phyloP scores from a whole-genome alignment of 768 basidiomycete species.

The Artomyces pyxidatus region DNA sequence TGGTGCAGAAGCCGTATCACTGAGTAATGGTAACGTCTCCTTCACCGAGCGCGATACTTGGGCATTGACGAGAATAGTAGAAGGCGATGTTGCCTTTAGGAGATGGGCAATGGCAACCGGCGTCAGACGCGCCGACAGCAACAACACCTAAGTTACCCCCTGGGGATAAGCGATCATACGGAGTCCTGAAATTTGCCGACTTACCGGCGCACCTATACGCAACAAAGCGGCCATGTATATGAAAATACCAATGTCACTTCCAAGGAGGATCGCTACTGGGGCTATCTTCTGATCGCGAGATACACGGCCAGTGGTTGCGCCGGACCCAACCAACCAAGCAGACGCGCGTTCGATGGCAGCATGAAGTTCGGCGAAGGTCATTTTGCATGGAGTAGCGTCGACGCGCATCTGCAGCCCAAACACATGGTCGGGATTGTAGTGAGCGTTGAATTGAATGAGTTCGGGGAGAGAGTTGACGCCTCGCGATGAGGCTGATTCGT shows the following conservation, averaged over 20 bases:
- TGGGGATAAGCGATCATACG: background rate
- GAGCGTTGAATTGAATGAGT: slow-evolving; percentile 29
- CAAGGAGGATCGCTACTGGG: slow-evolving; percentile 30
- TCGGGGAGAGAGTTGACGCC: slow-evolving; percentile 30
- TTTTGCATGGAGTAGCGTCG: slow-evolving; percentile 20
- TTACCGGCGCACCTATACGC: slow-evolving; percentile 30
- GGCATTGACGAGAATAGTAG: slow-evolving; percentile 24
- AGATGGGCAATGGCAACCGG: slow-evolving; percentile 30
- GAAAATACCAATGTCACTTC: slow-evolving; percentile 31
- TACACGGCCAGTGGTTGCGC: slow-evolving; percentile 22
- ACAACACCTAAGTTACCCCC: slow-evolving; percentile 22
- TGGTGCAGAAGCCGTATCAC: background rate
- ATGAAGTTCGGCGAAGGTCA: slow-evolving; percentile 29
- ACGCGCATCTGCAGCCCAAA: slow-evolving; percentile 28
- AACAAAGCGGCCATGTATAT: slow-evolving; percentile 31
- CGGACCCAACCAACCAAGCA: slow-evolving; percentile 26
- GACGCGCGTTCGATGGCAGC: slow-evolving; percentile 26
- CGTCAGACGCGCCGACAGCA: slow-evolving; percentile 30
- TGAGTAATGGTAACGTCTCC: slow-evolving; percentile 18
- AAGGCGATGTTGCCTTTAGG: slow-evolving; percentile 24
- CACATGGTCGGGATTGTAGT: slow-evolving; percentile 27
- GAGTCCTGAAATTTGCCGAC: slow-evolving; percentile 4
- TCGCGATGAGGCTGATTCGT: slow-evolving; percentile 19
- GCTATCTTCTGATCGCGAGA: slow-evolving; percentile 18
- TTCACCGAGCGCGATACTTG: slow-evolving; percentile 26